Evolutionary conservation across 306 rosid species (phyloP).

Genomic region (Albizia julibrissin): DNA sequence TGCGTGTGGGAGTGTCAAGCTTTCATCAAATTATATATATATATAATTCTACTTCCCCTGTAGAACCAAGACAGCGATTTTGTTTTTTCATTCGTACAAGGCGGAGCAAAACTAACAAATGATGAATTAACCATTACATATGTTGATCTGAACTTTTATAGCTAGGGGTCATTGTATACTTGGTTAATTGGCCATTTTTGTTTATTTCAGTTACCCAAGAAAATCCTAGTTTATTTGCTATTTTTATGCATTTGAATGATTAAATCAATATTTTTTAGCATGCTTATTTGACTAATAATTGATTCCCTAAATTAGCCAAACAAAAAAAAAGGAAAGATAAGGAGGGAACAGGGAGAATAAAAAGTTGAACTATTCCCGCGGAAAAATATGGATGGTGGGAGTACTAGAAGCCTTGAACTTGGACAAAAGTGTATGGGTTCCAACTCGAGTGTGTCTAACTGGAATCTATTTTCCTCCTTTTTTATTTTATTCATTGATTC

Average conservation of each 20-base stretch:
- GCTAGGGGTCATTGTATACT: not conserved
- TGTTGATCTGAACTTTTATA: constrained; percentile 3
- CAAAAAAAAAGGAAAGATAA: not conserved
- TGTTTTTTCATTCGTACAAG: not conserved
- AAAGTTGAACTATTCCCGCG: not conserved
- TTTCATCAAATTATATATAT: not conserved
- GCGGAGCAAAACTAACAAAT: not conserved
- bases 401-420: constrained; percentile 26
- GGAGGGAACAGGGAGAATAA: constrained; percentile 11
- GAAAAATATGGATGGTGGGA: not conserved
- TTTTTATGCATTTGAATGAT: not conserved
- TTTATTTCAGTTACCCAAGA: not conserved
- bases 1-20: not conserved
- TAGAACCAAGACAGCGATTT: not conserved
- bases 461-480: not conserved
- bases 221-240: not conserved
- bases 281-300: not conserved
- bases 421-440: not conserved
- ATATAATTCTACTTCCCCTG: not conserved
- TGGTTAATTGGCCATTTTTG: not conserved
- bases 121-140: not conserved
- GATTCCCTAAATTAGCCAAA: not conserved
- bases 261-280: not conserved
- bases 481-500: not conserved
- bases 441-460: not conserved